Percentiles rank a stretch among this genome's conserved stretches.
These are phyloP conservation scores for Carex pumila DNA, from an alignment of 176 grass and related monocot genomes.

Conservation along the genomic window DNA sequence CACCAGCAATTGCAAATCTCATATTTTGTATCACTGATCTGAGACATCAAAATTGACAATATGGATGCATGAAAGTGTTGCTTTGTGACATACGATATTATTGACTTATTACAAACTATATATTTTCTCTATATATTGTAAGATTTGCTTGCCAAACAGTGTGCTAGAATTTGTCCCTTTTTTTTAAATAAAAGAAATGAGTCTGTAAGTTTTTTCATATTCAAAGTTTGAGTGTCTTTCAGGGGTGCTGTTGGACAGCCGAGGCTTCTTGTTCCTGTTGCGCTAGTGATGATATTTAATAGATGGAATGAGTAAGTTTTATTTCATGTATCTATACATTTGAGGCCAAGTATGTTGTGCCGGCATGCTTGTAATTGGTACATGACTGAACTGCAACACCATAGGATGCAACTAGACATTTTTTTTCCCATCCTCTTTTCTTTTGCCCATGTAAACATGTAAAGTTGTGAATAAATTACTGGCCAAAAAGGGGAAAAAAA, in stretches of 20 bases:
- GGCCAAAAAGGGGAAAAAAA: not conserved
- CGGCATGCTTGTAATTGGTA: not conserved
- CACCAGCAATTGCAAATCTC: not conserved
- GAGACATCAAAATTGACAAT: not conserved
- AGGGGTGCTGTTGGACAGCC: slow-evolving; percentile 88
- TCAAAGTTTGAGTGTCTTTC: slow-evolving; percentile 19
- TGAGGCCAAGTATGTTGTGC: not conserved
- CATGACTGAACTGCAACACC: slow-evolving; percentile 4
- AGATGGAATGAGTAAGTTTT: slow-evolving; percentile 83
- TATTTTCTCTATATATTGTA: not conserved
- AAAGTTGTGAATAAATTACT: not conserved
- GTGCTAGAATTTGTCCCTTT: not conserved
- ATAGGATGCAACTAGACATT: no score
- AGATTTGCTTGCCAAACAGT: not conserved
- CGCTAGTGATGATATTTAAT: slow-evolving; percentile 82
- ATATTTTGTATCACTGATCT: not conserved
- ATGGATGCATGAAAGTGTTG: not conserved
- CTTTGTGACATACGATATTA: not conserved
- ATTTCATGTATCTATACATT: not conserved
- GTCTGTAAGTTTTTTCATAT: not conserved
- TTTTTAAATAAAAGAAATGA: not conserved
- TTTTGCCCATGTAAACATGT: not conserved
- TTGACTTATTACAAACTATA: not conserved
- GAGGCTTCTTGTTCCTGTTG: slow-evolving; percentile 73
- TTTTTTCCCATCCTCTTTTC: not conserved